Percentiles rank a stretch among this genome's conserved stretches.
These are phyloP conservation scores for Paramecium tetraurelia DNA, from an alignment of 73 alveolate genomes.

Conservation along the genomic window DNA sequence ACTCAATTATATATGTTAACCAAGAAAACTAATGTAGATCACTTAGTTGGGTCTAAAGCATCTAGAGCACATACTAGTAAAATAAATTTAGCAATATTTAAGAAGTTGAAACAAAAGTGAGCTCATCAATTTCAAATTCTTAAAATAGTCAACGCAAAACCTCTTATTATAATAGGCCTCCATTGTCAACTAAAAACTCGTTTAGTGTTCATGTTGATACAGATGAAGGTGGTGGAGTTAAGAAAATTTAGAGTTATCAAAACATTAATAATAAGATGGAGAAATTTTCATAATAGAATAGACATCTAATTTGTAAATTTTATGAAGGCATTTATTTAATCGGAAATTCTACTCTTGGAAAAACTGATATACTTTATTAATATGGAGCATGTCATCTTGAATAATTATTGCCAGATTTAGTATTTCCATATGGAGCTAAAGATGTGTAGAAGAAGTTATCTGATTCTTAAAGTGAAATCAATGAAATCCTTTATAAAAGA, in stretches of 20 bases:
- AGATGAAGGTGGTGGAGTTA: constrained; percentile 17
- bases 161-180: not conserved
- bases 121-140: constrained; percentile 6
- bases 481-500: constrained; percentile 25
- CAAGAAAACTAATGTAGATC: not conserved
- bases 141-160: constrained; percentile 43
- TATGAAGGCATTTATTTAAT: constrained; percentile 23
- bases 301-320: not conserved
- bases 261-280: constrained; percentile 37
- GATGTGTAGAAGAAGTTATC: constrained; percentile 1
- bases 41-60: constrained; percentile 1
- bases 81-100: not conserved
- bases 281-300: not conserved
- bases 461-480: constrained; percentile 27
- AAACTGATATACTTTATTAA: not conserved
- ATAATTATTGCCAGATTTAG: not conserved
- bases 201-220: constrained; percentile 10
- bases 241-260: not conserved
- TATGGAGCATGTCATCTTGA: not conserved
- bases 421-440: constrained; percentile 31
- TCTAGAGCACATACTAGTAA: not conserved
- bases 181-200: not conserved
- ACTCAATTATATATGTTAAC: not conserved
- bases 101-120: not conserved
- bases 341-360: not conserved